These are phyloP conservation scores for Melastoma malabathricum DNA, from an alignment of 345 rosid species.

Conservation along the genomic window DNA sequence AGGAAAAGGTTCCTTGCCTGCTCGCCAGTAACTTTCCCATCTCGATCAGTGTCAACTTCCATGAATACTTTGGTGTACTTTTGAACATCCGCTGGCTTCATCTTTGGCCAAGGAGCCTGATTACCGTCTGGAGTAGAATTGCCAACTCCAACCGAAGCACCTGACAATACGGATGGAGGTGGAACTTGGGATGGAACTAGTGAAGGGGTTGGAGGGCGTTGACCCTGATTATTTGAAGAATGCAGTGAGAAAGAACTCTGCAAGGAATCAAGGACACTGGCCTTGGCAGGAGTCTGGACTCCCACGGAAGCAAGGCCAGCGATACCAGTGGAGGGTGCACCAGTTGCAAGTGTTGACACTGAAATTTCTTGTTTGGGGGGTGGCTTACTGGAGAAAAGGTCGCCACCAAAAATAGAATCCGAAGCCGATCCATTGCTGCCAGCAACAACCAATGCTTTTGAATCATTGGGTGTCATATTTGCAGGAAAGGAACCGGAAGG, in stretches of 20 bases:
- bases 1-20: constrained; percentile 81
- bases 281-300: constrained; percentile 39
- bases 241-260: constrained; percentile 52
- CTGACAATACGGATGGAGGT: constrained; percentile 31
- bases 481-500: constrained; percentile 23
- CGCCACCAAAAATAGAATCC: constrained; percentile 31
- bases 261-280: constrained; percentile 59
- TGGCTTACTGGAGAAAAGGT: constrained; percentile 34
- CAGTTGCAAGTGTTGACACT: constrained; percentile 26
- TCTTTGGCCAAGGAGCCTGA: constrained; percentile 72
- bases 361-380: constrained; percentile 38
- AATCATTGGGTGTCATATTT: constrained; percentile 22
- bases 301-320: constrained; percentile 25
- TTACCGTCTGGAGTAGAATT: constrained; percentile 35
- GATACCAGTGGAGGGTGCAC: constrained; percentile 25
- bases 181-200: constrained; percentile 47
- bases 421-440: constrained; percentile 51
- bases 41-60: constrained; percentile 88
- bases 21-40: constrained; percentile 90
- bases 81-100: constrained; percentile 77
- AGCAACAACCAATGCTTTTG: constrained; percentile 34
- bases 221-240: constrained; percentile 45
- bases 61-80: constrained; percentile 78
- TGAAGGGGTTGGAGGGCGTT: constrained; percentile 30
- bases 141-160: constrained; percentile 35